These are phyloP conservation scores for Boletus smithii DNA, from an alignment of 1,284 basidiomycete genomes.

Conservation along the genomic window DNA sequence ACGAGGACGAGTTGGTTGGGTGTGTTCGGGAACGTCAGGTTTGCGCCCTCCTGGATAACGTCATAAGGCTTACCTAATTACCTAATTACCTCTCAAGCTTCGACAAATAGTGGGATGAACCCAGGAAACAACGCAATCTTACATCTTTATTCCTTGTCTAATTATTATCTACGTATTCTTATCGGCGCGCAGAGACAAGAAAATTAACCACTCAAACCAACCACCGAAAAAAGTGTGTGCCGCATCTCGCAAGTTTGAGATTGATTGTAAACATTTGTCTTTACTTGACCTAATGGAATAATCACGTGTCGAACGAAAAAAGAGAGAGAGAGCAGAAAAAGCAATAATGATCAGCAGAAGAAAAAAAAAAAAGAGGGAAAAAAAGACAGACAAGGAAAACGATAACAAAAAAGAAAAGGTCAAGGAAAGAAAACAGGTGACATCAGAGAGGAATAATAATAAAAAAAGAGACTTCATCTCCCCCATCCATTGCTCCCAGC, in stretches of 20 bases:
- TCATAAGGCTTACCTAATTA: conserved; percentile 16
- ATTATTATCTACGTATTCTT: conserved; percentile 10
- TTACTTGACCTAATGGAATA: conserved; percentile 14
- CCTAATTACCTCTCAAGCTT: too few relatives aligned
- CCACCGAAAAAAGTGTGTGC: too few relatives aligned
- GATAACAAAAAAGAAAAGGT: too few relatives aligned
- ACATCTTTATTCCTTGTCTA: conserved; percentile 11
- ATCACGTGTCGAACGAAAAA: conserved; percentile 6
- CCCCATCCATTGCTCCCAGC: conserved; percentile 35
- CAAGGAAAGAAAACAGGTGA: too few relatives aligned
- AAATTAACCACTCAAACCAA: conserved; percentile 8
- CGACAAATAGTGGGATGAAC: too few relatives aligned
- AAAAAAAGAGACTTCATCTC: conserved; percentile 17
- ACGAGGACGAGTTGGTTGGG: background rate
- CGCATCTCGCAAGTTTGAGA: too few relatives aligned
- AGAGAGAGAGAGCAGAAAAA: conserved; percentile 13
- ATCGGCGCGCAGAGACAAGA: background rate
- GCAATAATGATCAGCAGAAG: conserved; percentile 35
- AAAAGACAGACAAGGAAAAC: conserved; percentile 3
- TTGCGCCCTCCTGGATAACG: conserved; percentile 12
- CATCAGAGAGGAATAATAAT: background rate
- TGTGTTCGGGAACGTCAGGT: background rate
- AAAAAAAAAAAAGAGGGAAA: background rate
- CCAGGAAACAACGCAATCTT: background rate
- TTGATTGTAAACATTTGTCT: too few relatives aligned